Base-by-base conservation (phyloP, 768 basidiomycete genomes). In the Pholiota microspora region DNA sequence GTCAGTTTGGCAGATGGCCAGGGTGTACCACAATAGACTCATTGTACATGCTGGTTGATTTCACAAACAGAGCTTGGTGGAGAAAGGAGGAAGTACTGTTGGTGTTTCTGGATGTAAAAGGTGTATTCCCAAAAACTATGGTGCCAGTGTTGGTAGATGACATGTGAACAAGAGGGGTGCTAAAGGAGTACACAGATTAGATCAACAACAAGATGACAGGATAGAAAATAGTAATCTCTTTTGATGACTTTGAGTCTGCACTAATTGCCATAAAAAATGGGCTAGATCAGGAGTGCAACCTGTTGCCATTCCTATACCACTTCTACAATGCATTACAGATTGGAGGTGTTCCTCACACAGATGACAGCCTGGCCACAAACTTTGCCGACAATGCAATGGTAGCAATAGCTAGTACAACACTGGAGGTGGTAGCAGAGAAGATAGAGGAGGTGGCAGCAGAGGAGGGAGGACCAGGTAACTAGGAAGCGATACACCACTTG, bases 291-390 rank as follows among this genome's bases (percentile, higher is more conserved):
- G 71, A 70, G 0, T 56, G 61, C 54, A 60, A 68, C 1, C 24
- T 64, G 2, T 69, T 68, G 0, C 54, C 53, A 36, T 58, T 66
- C 0, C 51, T 64, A 0, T 71, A 67, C 52, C 49, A 62, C 6
- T 59, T 67, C 34, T 36, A 50, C 45, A 55, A 52, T 18, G 50
- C 45, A 9, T 16, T 2, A 3, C 53, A 55, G n/a, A n/a, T n/a
- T n/a, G n/a, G n/a, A n/a, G n/a, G n/a, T n/a, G n/a, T n/a, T n/a
- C n/a, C n/a, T n/a, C n/a, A n/a, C n/a, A n/a, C n/a, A n/a, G n/a
- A n/a, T n/a, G n/a, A n/a, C n/a, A n/a, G n/a, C n/a, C n/a, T 55
- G 23, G 45, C 54, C 25, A 36, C 45, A 1, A 52, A 40, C 23
- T 59, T 24, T 45, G 53, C 46, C 3, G 53, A 59, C 29, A 29